Percentiles rank a stretch among this genome's conserved stretches.
Evolutionary conservation across 2,329 filamentous ascomycete genomes (phyloP).

Genomic region (Alternaria incomplexa): DNA sequence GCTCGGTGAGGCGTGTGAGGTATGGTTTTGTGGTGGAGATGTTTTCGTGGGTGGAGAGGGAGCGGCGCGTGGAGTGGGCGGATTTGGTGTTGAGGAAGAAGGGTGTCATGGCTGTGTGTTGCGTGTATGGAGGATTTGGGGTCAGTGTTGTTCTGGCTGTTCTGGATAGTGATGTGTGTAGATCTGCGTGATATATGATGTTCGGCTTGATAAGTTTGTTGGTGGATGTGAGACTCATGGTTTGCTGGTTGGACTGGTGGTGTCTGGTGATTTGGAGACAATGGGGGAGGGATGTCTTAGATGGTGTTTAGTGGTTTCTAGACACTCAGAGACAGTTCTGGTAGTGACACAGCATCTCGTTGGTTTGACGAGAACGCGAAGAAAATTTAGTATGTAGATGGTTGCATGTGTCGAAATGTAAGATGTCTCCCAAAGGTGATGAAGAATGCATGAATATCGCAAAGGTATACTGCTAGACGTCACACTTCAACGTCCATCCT

Average conservation of each 20-base stretch:
- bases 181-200: not conserved
- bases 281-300: not conserved
- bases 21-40: not conserved
- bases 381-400: too few relatives aligned
- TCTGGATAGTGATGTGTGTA: not conserved
- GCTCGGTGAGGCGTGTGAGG: not conserved
- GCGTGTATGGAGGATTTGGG: not conserved
- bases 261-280: not conserved
- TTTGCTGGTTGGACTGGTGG: not conserved
- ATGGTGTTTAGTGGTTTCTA: not conserved
- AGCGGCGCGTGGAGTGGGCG: not conserved
- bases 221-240: not conserved
- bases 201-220: not conserved
- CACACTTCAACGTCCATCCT: too few relatives aligned
- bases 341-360: accelerated
- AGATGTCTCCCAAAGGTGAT: not conserved
- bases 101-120: not conserved
- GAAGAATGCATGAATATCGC: not conserved
- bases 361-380: not conserved
- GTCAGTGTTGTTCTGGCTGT: not conserved
- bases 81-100: not conserved
- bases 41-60: not conserved
- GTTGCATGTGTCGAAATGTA: not conserved
- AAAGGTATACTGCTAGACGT: not conserved
- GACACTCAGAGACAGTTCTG: not conserved